These are phyloP conservation scores for Chionographis japonica DNA, from an alignment of 106 monocot species.

Conservation along the genomic window DNA sequence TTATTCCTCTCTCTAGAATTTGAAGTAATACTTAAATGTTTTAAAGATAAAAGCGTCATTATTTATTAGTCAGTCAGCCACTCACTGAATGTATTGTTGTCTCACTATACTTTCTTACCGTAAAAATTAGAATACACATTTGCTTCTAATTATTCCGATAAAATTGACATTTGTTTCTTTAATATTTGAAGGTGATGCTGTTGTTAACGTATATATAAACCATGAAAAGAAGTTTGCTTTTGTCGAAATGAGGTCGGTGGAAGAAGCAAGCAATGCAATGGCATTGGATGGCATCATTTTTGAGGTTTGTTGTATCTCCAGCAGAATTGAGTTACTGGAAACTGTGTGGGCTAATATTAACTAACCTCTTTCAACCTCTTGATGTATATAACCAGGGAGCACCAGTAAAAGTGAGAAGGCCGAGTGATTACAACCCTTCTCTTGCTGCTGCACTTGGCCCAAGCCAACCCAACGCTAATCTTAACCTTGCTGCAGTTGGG, in stretches of 20 bases:
- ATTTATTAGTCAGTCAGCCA: too few species aligned
- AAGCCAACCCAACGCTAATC: conserved; percentile 54
- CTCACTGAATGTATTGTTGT: too few species aligned
- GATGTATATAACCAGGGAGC: conserved; percentile 38
- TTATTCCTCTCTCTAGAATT: too few species aligned
- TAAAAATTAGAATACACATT: too few species aligned
- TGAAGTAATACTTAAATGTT: too few species aligned
- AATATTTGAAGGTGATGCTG: conserved; percentile 79
- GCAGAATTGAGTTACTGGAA: background rate
- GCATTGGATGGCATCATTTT: conserved; percentile 98
- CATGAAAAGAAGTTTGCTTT: conserved; percentile 99
- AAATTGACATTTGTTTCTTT: background rate
- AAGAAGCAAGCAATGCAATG: conserved; percentile 99
- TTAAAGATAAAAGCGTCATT: too few species aligned
- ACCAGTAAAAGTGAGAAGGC: conserved; percentile 83
- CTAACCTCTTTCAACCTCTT: background rate
- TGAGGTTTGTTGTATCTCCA: conserved; percentile 49
- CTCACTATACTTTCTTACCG: too few species aligned
- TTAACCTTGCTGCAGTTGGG: conserved; percentile 65
- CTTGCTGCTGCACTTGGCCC: conserved; percentile 57
- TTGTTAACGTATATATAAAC: conserved; percentile 97
- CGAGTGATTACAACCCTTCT: conserved; percentile 58
- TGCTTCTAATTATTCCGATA: too few species aligned
- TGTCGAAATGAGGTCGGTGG: conserved; percentile 98
- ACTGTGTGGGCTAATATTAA: background rate